phyloP scores from a whole-genome alignment of 2,329 filamentous ascomycete genomes.

The Paraphaeosphaeria sporulosa region DNA sequence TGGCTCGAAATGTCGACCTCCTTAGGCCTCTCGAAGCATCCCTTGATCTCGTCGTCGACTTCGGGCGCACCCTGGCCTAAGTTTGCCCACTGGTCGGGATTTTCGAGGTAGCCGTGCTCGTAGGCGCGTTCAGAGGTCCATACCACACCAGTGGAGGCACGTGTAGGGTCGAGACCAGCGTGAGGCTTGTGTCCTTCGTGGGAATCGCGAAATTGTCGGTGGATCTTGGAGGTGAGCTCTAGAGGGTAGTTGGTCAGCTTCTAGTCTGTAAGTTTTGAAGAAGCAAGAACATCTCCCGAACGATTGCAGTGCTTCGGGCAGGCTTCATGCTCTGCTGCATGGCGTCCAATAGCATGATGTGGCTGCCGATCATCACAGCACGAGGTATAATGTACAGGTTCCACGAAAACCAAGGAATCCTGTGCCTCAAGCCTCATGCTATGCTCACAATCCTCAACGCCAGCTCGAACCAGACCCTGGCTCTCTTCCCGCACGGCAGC shows the following conservation, averaged over 20 bases:
- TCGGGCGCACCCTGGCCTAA: slow-evolving; percentile 93
- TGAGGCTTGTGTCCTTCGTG: slow-evolving; percentile 92
- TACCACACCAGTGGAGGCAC: slow-evolving; percentile 91
- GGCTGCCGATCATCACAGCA: neutral
- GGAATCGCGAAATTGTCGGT: slow-evolving; percentile 86
- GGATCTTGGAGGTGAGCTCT: slow-evolving; percentile 85
- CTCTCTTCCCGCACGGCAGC: slow-evolving; percentile 5
- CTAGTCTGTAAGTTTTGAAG: neutral
- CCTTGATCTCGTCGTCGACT: slow-evolving; percentile 90
- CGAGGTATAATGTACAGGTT: neutral
- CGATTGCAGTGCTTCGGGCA: neutral
- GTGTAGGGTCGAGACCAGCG: slow-evolving; percentile 85
- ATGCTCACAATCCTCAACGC: neutral
- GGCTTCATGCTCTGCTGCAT: too few species aligned
- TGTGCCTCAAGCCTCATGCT: neutral
- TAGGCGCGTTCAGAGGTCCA: slow-evolving; percentile 89
- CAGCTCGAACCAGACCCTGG: neutral
- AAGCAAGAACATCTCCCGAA: neutral
- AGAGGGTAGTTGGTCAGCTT: slow-evolving; percentile 5
- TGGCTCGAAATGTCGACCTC: slow-evolving; percentile 79
- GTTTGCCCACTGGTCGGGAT: slow-evolving; percentile 88
- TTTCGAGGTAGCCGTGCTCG: slow-evolving; percentile 86
- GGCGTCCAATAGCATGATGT: neutral
- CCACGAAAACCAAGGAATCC: neutral
- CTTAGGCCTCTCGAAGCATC: slow-evolving; percentile 83